Percentiles rank a stretch among this genome's conserved stretches.
Evolutionary conservation across 148 eudicot species (phyloP).

Genomic region (Vaccinium macrocarpon): DNA sequence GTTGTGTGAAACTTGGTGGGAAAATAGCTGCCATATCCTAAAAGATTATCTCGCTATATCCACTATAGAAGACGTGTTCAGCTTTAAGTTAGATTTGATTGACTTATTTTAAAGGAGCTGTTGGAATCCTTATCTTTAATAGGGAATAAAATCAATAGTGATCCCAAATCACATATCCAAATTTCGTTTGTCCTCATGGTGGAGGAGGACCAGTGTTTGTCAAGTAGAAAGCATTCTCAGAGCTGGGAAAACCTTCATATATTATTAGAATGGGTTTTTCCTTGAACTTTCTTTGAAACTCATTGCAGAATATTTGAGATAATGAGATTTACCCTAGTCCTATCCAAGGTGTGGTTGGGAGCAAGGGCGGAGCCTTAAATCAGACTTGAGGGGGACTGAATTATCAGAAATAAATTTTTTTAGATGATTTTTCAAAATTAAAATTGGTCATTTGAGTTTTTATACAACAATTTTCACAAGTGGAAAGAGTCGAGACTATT

Average conservation of each 20-base stretch:
- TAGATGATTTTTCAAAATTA: neutral
- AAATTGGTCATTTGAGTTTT: neutral
- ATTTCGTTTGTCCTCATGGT: conserved; percentile 3
- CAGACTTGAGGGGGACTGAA: neutral
- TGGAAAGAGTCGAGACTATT: neutral
- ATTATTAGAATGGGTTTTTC: conserved; percentile 7
- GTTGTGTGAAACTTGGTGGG: conserved; percentile 15
- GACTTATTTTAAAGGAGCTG: conserved; percentile 1
- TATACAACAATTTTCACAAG: neutral
- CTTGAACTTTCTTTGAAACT: conserved; percentile 8
- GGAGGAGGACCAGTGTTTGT: conserved; percentile 16
- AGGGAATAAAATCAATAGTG: conserved; percentile 12
- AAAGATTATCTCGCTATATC: neutral
- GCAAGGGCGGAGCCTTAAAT: neutral
- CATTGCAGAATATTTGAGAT: neutral
- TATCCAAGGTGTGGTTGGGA: neutral
- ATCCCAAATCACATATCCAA: conserved; percentile 8
- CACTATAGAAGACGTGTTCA: conserved; percentile 22
- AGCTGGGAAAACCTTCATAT: conserved; percentile 3
- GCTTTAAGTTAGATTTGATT: conserved; percentile 2
- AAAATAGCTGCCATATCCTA: neutral
- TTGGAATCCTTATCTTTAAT: neutral
- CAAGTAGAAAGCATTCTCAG: conserved; percentile 4
- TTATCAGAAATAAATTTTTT: neutral
- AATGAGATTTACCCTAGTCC: neutral